A percentile compares a stretch with the other conserved stretches of the same genome.
These are phyloP conservation scores for Ophiocordyceps unilateralis DNA, from an alignment of 2,329 filamentous ascomycete genomes.

Conservation along the genomic window DNA sequence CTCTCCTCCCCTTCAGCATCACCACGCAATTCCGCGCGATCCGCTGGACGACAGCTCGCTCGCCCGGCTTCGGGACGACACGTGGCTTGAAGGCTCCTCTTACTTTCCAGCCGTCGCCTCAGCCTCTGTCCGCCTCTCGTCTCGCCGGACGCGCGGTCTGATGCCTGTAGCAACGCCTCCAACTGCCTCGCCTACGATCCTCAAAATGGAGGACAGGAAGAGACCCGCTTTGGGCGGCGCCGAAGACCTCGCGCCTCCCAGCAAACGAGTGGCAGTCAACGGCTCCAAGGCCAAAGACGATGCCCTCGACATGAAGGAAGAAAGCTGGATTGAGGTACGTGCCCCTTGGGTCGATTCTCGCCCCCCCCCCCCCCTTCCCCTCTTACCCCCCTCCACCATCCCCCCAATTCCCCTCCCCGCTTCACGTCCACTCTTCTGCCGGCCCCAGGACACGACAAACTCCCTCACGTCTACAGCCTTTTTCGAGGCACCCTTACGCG, in stretches of 20 bases:
- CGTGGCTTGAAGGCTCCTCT: constrained; percentile 15
- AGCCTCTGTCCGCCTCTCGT: constrained; percentile 21
- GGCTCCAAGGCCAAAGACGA: constrained; percentile 45
- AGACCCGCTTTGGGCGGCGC: constrained; percentile 66
- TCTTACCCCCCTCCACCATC: background rate
- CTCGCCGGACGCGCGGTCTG: constrained; percentile 35
- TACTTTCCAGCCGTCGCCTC: constrained; percentile 11
- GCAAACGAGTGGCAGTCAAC: constrained; percentile 84
- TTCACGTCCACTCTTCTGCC: background rate
- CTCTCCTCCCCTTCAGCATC: constrained; percentile 9
- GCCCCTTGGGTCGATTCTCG: constrained; percentile 12
- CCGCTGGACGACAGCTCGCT: constrained; percentile 18
- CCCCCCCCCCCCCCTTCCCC: background rate
- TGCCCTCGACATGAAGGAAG: constrained; percentile 36
- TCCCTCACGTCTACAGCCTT: constrained; percentile 1
- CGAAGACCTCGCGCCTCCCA: constrained; percentile 74
- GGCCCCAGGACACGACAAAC: background rate
- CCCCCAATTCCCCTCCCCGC: background rate
- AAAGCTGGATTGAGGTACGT: constrained; percentile 51
- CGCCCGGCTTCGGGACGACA: constrained; percentile 15
- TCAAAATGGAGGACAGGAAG: constrained; percentile 99
- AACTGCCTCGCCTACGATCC: constrained; percentile 53
- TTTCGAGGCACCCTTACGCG: constrained; percentile 12
- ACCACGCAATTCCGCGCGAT: constrained; percentile 13
- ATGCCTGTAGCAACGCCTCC: constrained; percentile 73